Conservation (phyloP, 202 grass and related monocot species). For the Setaria italica region DNA sequence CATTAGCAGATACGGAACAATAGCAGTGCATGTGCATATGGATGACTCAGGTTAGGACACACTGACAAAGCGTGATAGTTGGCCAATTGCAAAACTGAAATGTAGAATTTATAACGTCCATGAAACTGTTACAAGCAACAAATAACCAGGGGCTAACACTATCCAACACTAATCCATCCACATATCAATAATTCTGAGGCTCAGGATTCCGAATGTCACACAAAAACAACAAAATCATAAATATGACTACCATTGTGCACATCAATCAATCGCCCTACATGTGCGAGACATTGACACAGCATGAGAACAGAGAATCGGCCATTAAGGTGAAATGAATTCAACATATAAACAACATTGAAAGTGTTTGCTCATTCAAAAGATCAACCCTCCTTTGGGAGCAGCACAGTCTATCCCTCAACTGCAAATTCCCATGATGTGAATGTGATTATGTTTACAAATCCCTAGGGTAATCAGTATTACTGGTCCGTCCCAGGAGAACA, state of each 20-base stretch:
- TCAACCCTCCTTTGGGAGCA: neutral
- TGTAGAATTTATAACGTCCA: neutral
- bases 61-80: neutral
- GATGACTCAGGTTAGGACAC: neutral
- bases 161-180: neutral
- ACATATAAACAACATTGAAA: neutral
- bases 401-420: neutral
- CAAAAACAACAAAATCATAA: neutral
- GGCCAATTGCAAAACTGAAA: neutral
- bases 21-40: neutral
- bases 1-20: neutral
- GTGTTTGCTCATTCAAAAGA: neutral
- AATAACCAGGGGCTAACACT: neutral
- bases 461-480: neutral
- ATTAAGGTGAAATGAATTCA: neutral
- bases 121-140: slow-evolving; percentile 6
- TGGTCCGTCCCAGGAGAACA: neutral
- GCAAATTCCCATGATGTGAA: neutral
- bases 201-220: neutral
- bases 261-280: neutral
- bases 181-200: neutral
- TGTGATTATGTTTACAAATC: neutral
- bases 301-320: neutral
- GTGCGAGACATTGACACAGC: neutral
- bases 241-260: neutral